These are phyloP conservation scores for Lentinula lateritia DNA, from an alignment of 768 basidiomycete species.

Conservation along the genomic window DNA sequence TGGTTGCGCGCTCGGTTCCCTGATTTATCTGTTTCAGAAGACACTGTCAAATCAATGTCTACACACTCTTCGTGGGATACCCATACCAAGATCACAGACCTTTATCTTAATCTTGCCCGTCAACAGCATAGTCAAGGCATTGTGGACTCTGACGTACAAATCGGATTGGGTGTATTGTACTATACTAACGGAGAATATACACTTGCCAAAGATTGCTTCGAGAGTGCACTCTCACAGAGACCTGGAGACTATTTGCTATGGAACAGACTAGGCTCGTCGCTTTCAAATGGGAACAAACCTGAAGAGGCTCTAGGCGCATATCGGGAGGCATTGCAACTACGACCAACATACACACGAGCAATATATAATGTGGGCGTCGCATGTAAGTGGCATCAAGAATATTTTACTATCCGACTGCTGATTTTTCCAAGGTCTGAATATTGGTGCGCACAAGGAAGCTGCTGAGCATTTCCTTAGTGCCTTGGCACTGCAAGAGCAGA, in stretches of 20 bases:
- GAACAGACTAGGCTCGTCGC: conserved; percentile 91
- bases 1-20: conserved; percentile 75
- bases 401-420: background rate
- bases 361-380: conserved; percentile 98
- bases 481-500: conserved; percentile 69
- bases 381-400: conserved; percentile 50
- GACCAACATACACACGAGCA: conserved; percentile 94
- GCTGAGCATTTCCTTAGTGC: conserved; percentile 94
- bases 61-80: conserved; percentile 75
- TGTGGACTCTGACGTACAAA: conserved; percentile 87
- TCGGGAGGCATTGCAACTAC: conserved; percentile 80
- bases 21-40: conserved; percentile 46
- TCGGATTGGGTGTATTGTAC: conserved; percentile 88
- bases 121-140: conserved; percentile 68
- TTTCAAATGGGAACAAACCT: conserved; percentile 91
- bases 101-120: conserved; percentile 79
- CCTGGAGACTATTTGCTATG: conserved; percentile 94
- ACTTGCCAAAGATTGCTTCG: conserved; percentile 91
- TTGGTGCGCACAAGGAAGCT: conserved; percentile 91
- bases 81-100: conserved; percentile 72
- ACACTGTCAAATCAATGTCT: conserved; percentile 47
- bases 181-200: conserved; percentile 86
- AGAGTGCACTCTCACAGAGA: conserved; percentile 71
- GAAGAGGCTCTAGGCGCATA: conserved; percentile 92
- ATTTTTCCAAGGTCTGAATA: conserved; percentile 72